These are phyloP conservation scores for Moniliophthora roreri DNA, from an alignment of 1,284 basidiomycete genomes.

Conservation along the genomic window DNA sequence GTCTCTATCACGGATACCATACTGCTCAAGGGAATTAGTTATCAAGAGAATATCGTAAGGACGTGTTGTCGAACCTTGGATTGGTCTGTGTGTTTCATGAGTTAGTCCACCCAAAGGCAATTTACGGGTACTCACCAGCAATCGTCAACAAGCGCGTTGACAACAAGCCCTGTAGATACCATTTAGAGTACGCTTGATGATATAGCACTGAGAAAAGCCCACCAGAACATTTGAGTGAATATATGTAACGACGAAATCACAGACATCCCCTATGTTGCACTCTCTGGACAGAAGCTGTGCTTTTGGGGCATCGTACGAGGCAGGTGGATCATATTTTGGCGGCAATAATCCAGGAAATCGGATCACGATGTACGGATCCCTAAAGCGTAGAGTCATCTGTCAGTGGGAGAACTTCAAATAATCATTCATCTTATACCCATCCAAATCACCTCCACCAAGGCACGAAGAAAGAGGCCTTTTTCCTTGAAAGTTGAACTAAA, in stretches of 20 bases:
- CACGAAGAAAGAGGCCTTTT: constrained; percentile 63
- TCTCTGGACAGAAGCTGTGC: constrained; percentile 48
- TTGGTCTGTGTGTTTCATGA: too few relatives aligned
- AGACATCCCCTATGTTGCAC: constrained; percentile 72
- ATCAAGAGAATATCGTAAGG: not conserved
- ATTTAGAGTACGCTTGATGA: not conserved
- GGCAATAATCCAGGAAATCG: constrained; percentile 53
- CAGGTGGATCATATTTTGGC: constrained; percentile 45
- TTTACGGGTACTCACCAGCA: constrained; percentile 47
- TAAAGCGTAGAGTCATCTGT: constrained; percentile 20
- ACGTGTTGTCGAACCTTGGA: constrained; percentile 45
- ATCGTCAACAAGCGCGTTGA: constrained; percentile 72
- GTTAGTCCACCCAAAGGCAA: too few relatives aligned
- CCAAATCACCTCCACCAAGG: constrained; percentile 67
- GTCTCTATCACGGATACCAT: constrained; percentile 61
- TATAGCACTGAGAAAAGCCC: constrained; percentile 17
- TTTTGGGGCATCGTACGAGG: constrained; percentile 45
- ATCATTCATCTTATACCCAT: constrained; percentile 47
- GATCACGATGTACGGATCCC: constrained; percentile 57
- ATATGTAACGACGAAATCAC: constrained; percentile 81
- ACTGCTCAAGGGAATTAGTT: constrained; percentile 33
- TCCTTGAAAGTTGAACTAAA: constrained; percentile 36
- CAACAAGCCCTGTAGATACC: constrained; percentile 52
- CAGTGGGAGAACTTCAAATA: not conserved
- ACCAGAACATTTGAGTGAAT: constrained; percentile 79